Evolutionary conservation across 768 basidiomycete species (phyloP).

Genomic region (Lentinula raphanica): DNA sequence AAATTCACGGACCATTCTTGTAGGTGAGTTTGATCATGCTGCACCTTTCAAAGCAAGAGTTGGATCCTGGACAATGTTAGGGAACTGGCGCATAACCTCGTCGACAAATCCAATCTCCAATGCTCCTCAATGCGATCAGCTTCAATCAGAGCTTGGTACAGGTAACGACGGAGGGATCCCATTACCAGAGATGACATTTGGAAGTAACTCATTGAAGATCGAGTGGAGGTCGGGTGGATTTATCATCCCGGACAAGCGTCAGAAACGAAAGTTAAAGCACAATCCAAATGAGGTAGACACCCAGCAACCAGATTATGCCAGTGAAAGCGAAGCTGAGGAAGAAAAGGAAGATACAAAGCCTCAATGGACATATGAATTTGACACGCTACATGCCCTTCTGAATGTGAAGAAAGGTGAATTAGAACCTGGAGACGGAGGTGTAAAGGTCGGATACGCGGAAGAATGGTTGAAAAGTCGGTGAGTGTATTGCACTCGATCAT

Average conservation of each 20-base stretch:
- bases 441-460: slow-evolving; percentile 92
- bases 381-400: slow-evolving; percentile 60
- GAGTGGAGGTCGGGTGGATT: slow-evolving; percentile 55
- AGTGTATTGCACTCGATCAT: slow-evolving; percentile 14
- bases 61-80: background rate
- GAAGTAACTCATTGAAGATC: slow-evolving; percentile 70
- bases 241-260: background rate
- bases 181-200: slow-evolving; percentile 96
- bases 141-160: slow-evolving; percentile 52
- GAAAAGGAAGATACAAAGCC: too few relatives aligned
- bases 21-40: slow-evolving; percentile 31
- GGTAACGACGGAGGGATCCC: slow-evolving; percentile 37
- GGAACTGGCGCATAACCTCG: slow-evolving; percentile 59
- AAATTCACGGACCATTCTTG: slow-evolving; percentile 62
- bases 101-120: slow-evolving; percentile 77
- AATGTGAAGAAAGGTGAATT: slow-evolving; percentile 74
- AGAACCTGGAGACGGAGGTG: slow-evolving; percentile 79
- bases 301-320: background rate
- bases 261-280: background rate
- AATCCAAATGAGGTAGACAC: background rate
- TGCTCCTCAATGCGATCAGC: slow-evolving; percentile 64
- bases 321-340: background rate
- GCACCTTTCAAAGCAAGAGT: background rate
- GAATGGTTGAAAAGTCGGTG: slow-evolving; percentile 91
- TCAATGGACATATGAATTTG: slow-evolving; percentile 58